These are phyloP conservation scores for Eucalyptus tenuipes DNA, from an alignment of 345 rosid species.

Conservation along the genomic window DNA sequence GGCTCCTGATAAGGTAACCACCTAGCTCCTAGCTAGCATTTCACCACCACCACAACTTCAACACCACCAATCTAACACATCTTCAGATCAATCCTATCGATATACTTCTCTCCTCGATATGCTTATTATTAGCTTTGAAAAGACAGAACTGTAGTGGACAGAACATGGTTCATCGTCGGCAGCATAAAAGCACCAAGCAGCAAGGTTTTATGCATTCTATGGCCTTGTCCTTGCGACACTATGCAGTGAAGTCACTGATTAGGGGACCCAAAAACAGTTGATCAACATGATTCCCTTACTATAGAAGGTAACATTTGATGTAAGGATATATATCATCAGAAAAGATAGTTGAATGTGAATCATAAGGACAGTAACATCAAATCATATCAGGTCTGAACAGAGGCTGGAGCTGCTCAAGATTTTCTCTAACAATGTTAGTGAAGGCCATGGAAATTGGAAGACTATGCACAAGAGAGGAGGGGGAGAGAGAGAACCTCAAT, in stretches of 20 bases:
- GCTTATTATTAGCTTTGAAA: not conserved
- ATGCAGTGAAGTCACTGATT: not conserved
- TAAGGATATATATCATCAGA: not conserved
- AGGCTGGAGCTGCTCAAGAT: not conserved
- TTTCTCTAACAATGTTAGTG: not conserved
- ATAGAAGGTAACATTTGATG: not conserved
- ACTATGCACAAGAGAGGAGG: not conserved
- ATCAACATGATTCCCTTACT: not conserved
- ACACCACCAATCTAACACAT: not conserved
- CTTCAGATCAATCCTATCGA: not conserved
- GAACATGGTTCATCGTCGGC: not conserved
- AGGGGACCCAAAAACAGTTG: not conserved
- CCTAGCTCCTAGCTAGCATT: not conserved
- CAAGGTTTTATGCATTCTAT: not conserved
- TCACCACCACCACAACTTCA: not conserved
- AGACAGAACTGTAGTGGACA: not conserved
- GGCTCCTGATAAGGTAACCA: not conserved
- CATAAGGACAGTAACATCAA: not conserved
- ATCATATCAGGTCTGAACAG: not conserved
- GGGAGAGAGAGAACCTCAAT: constrained; percentile 36
- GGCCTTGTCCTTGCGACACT: not conserved
- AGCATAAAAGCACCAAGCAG: not conserved
- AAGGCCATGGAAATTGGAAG: not conserved
- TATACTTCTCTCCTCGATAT: not conserved
- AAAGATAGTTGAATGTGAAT: not conserved